Percentiles rank a stretch among this genome's conserved stretches.
phyloP scores from a whole-genome alignment of 164 flowering plant genomes.

The Annona squamosa region DNA sequence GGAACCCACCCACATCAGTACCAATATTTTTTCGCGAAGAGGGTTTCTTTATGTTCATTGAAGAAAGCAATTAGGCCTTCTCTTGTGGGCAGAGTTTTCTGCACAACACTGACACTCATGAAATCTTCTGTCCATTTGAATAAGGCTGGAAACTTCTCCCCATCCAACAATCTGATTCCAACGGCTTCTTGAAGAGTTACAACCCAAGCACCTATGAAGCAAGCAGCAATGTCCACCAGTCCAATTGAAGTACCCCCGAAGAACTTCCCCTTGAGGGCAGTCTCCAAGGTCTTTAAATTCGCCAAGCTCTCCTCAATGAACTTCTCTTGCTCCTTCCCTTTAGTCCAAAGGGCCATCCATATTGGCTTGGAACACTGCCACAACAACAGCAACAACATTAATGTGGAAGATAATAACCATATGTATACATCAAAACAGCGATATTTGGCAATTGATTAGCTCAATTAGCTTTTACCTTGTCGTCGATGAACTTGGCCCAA shows the following conservation, averaged over 20 bases:
- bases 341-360: constrained; percentile 2
- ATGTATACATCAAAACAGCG: too few species aligned
- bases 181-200: constrained; percentile 17
- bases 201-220: constrained; percentile 25
- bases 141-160: constrained; percentile 32
- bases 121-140: constrained; percentile 30
- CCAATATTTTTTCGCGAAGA: background rate
- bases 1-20: background rate
- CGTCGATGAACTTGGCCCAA: constrained; percentile 20
- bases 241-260: constrained; percentile 46
- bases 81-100: constrained; percentile 33
- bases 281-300: constrained; percentile 26
- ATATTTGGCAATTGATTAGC: too few species aligned
- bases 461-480: constrained; percentile 8
- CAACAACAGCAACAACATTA: background rate
- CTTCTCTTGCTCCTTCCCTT: constrained; percentile 10
- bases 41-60: constrained; percentile 4
- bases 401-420: too few species aligned
- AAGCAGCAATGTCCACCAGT: constrained; percentile 32
- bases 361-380: constrained; percentile 7
- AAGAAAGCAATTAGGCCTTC: constrained; percentile 15
- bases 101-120: constrained; percentile 13
- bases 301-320: constrained; percentile 23
- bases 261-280: constrained; percentile 33
- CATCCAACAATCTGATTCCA: constrained; percentile 24